phyloP scores from a whole-genome alignment of 176 grass and related monocot species.

The Cocos nucifera region DNA sequence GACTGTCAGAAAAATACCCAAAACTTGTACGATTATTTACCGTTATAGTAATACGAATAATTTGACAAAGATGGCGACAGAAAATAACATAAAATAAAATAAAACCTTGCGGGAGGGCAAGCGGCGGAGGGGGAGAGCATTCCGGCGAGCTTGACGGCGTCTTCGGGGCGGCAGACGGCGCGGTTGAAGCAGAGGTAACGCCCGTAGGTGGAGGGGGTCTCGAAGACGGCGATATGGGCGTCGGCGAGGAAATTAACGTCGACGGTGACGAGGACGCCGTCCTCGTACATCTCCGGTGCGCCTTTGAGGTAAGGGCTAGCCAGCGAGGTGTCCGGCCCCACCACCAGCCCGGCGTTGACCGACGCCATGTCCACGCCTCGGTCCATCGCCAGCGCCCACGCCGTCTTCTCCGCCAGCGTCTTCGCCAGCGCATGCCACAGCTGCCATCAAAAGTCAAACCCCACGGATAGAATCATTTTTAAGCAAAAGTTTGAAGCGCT shows the following conservation, averaged over 20 bases:
- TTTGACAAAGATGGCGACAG: no score
- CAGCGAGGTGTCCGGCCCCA: conserved; percentile 27
- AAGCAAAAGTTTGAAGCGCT: no score
- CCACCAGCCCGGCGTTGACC: conserved; percentile 63
- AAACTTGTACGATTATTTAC: no score
- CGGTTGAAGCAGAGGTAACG: conserved; percentile 86
- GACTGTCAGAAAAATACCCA: no score
- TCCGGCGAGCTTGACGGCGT: conserved; percentile 52
- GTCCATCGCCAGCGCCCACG: conserved; percentile 98
- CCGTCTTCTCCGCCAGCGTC: conserved; percentile 87
- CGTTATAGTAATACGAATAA: no score
- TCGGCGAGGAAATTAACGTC: conserved; percentile 62
- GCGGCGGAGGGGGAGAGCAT: conserved; percentile 38
- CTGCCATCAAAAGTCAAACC: conserved; percentile 16
- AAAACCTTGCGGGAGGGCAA: conserved; percentile 21
- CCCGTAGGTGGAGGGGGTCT: conserved; percentile 58
- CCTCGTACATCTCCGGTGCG: conserved; percentile 63
- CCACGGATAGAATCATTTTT: no score
- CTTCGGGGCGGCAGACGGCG: conserved; percentile 54
- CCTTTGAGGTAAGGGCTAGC: conserved; percentile 67
- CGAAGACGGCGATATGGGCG: conserved; percentile 69
- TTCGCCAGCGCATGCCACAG: conserved; percentile 89
- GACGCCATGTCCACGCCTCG: conserved; percentile 81
- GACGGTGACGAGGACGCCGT: conserved; percentile 82
- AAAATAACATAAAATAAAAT: no score